Conservation (phyloP, 306 rosid species). For the Sicyos baderoa region DNA sequence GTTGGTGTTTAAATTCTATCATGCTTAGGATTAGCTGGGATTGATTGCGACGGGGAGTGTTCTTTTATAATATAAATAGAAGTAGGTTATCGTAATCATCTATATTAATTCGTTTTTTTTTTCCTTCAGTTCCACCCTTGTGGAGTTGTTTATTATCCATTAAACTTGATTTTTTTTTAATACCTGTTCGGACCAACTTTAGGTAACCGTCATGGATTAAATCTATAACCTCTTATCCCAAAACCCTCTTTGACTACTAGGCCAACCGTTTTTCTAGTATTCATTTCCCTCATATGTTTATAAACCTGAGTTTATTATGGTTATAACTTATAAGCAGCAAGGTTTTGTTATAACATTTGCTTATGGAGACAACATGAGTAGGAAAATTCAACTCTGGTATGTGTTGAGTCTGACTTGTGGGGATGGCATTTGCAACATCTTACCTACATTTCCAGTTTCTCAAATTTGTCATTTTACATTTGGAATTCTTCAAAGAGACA, state of each 20-base stretch:
- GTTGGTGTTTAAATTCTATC: background rate
- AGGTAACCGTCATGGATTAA: no score
- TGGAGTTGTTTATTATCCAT: background rate
- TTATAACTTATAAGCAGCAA: background rate
- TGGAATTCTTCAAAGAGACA: background rate
- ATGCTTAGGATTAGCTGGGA: background rate
- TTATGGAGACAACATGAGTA: background rate
- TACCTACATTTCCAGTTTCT: constrained; percentile 4
- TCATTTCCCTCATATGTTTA: background rate
- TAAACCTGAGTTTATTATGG: background rate
- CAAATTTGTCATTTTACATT: constrained; percentile 12
- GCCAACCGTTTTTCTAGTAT: constrained; percentile 1
- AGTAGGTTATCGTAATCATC: background rate
- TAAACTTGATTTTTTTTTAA: background rate
- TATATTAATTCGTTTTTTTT: no score
- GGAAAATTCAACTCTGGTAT: constrained; percentile 3
- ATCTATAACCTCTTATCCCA: no score
- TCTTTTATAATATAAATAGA: constrained; percentile 8
- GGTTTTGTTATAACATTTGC: background rate
- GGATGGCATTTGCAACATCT: background rate
- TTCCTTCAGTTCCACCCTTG: background rate
- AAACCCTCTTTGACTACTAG: no score
- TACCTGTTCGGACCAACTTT: no score
- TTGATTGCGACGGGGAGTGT: constrained; percentile 1
- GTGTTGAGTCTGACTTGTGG: background rate